These are phyloP conservation scores for Plenodomus tracheiphilus DNA, from an alignment of 2,329 filamentous ascomycete species.

Conservation along the genomic window DNA sequence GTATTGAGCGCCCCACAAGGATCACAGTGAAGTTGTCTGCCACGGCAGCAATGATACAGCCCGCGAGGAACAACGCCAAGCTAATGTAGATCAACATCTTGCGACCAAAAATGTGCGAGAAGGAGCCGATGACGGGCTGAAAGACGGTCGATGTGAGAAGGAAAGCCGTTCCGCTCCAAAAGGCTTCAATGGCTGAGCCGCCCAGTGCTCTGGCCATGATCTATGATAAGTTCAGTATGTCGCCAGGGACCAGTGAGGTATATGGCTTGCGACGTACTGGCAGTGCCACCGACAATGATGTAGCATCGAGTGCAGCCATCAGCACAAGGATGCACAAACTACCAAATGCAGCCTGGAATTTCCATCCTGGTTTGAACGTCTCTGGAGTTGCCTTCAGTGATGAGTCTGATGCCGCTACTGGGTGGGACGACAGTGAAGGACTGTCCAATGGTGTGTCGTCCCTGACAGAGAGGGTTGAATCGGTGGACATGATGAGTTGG, in stretches of 20 bases:
- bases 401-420: constrained; percentile 13
- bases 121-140: constrained; percentile 45
- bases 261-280: constrained; percentile 28
- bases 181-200: constrained; percentile 47
- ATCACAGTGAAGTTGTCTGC: constrained; percentile 46
- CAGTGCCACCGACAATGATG: constrained; percentile 65
- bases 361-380: constrained; percentile 38
- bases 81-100: constrained; percentile 44
- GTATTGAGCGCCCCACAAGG: constrained; percentile 43
- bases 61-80: constrained; percentile 42
- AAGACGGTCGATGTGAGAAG: constrained; percentile 47
- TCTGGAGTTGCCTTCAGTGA: constrained; percentile 10
- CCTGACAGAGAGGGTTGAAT: constrained; percentile 5
- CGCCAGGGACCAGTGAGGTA: too few relatives aligned
- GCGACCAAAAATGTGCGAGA: constrained; percentile 47
- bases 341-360: constrained; percentile 38
- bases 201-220: constrained; percentile 43
- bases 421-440: constrained; percentile 4
- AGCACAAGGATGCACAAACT: constrained; percentile 60
- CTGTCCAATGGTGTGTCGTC: constrained; percentile 12
- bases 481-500: constrained; percentile 7
- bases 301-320: constrained; percentile 68
- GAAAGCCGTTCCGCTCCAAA: constrained; percentile 49
- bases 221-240: constrained; percentile 19
- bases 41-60: constrained; percentile 41